Evolutionary conservation across 1,139 yeast species (phyloP).

Genomic region (Magnusiomyces tetraspermus): DNA sequence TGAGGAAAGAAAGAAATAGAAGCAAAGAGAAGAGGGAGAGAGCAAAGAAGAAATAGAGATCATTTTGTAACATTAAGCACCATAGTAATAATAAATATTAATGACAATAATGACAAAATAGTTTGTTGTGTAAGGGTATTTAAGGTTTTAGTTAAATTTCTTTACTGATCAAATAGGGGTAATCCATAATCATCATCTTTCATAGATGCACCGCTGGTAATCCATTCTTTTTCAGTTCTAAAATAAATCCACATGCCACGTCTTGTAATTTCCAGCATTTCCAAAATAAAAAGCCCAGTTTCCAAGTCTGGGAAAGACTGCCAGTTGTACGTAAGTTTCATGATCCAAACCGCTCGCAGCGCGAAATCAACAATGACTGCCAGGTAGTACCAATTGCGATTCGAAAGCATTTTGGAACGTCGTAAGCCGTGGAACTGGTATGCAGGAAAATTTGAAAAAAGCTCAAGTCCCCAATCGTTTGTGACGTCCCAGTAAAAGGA

Average conservation of each 20-base stretch:
- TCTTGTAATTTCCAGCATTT: constrained; percentile 64
- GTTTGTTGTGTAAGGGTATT: too few species aligned
- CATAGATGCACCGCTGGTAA: not conserved
- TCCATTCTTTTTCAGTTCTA: constrained; percentile 69
- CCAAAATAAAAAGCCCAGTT: constrained; percentile 54
- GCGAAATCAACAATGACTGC: constrained; percentile 53
- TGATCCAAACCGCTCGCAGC: constrained; percentile 68
- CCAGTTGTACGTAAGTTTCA: constrained; percentile 36
- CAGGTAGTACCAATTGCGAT: constrained; percentile 37
- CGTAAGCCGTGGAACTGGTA: constrained; percentile 16
- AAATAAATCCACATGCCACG: constrained; percentile 86
- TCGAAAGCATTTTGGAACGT: constrained; percentile 15
- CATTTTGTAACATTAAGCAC: constrained; percentile 3
- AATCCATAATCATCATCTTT: not conserved
- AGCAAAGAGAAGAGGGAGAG: constrained; percentile 16
- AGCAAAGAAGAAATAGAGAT: constrained; percentile 4
- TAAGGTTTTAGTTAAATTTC: too few species aligned
- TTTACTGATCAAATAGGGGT: not conserved
- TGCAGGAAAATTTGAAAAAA: constrained; percentile 23
- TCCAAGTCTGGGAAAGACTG: constrained; percentile 38
- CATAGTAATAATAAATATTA: constrained; percentile 10
- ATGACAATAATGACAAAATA: too few species aligned
- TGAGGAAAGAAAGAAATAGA: constrained; percentile 43
- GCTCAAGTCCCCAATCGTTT: constrained; percentile 79
- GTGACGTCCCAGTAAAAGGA: constrained; percentile 82